phyloP scores from a whole-genome alignment of 345 rosid species.

The Noccaea caerulescens region DNA sequence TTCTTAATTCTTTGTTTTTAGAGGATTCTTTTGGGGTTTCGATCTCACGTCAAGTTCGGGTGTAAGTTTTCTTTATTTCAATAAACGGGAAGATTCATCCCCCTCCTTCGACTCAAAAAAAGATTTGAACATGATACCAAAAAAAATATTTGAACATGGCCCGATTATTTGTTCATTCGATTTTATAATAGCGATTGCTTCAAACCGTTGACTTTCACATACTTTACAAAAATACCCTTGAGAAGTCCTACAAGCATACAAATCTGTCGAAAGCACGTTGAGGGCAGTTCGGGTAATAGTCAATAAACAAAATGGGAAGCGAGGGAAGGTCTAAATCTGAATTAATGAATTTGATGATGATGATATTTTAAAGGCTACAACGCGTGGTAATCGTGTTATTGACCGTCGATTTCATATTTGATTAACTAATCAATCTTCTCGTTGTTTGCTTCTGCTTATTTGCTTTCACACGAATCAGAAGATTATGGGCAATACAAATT shows the following conservation, averaged over 20 bases:
- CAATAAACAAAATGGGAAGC: constrained; percentile 30
- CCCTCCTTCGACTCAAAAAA: too few relatives aligned
- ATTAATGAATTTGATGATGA: background rate
- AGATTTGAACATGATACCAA: too few relatives aligned
- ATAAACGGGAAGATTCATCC: too few relatives aligned
- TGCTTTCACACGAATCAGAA: background rate
- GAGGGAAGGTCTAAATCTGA: constrained; percentile 38
- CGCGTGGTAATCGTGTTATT: constrained; percentile 28
- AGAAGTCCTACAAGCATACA: background rate
- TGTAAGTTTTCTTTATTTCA: too few relatives aligned
- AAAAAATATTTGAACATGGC: background rate
- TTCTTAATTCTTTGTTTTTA: too few relatives aligned
- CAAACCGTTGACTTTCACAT: constrained; percentile 11
- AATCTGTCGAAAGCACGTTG: background rate
- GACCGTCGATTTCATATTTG: constrained; percentile 30
- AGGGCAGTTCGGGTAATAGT: constrained; percentile 27
- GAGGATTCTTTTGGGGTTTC: too few relatives aligned
- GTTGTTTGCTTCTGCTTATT: constrained; percentile 8
- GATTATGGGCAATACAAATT: constrained; percentile 2
- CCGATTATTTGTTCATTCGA: background rate
- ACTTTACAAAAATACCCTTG: constrained; percentile 1
- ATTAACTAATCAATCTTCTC: background rate
- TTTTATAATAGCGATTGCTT: background rate
- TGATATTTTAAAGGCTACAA: background rate
- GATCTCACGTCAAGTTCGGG: too few relatives aligned